phyloP scores from a whole-genome alignment of 441 rosid genomes.

The Daphne laureola region DNA sequence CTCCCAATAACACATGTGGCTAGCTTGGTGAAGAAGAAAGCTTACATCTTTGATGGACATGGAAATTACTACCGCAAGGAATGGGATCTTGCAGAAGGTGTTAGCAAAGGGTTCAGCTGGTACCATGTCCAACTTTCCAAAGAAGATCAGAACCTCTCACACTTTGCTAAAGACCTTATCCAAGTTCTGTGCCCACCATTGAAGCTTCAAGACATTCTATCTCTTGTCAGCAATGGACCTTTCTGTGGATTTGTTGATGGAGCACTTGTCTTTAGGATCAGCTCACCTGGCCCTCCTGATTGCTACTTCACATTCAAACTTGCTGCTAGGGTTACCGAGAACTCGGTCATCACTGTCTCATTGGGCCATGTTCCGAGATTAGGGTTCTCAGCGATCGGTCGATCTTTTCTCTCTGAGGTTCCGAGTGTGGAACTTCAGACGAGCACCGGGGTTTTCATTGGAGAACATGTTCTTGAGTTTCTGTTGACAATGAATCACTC shows the following conservation, averaged over 20 bases:
- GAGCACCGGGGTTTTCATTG: conserved; percentile 50
- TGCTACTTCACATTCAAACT: conserved; percentile 66
- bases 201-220: conserved; percentile 83
- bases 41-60: conserved; percentile 67
- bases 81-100: conserved; percentile 73
- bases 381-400: conserved; percentile 62
- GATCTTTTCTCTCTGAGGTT: conserved; percentile 71
- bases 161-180: conserved; percentile 74
- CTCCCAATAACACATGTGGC: conserved; percentile 30
- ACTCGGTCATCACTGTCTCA: conserved; percentile 81
- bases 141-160: conserved; percentile 59
- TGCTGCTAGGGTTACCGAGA: conserved; percentile 75
- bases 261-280: conserved; percentile 80
- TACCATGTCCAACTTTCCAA: conserved; percentile 76
- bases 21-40: conserved; percentile 60
- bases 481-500: conserved; percentile 84
- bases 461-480: conserved; percentile 88
- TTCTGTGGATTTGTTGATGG: conserved; percentile 78
- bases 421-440: conserved; percentile 68
- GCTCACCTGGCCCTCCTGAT: conserved; percentile 69
- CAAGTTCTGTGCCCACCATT: conserved; percentile 79
- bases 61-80: conserved; percentile 60
- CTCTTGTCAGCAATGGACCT: conserved; percentile 83
- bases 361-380: conserved; percentile 76
- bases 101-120: conserved; percentile 69